Evolutionary conservation across 2,329 filamentous ascomycete species (phyloP).

Genomic region (Septoria linicola): DNA sequence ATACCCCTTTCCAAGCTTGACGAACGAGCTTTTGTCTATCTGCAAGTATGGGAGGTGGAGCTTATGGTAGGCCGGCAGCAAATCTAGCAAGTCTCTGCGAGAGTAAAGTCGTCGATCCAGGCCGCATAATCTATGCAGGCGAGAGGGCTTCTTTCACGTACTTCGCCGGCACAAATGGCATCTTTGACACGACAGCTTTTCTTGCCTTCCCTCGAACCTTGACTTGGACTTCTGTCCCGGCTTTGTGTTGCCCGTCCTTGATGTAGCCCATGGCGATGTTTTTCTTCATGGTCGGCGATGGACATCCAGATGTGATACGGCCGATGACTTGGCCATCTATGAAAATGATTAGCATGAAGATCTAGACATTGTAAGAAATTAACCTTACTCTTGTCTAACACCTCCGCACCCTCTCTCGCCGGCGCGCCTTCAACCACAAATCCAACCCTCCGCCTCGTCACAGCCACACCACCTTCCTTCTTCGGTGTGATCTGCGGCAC

Average conservation of each 20-base stretch:
- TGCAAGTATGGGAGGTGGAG: not conserved
- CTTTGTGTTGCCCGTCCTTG: conserved; percentile 76
- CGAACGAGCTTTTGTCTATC: conserved; percentile 4
- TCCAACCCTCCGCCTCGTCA: conserved; percentile 72
- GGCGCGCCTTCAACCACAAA: conserved; percentile 81
- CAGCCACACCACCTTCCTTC: conserved; percentile 48
- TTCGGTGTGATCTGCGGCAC: conserved; percentile 66
- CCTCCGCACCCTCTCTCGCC: conserved; percentile 81
- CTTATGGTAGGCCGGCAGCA: no score
- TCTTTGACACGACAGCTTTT: conserved; percentile 74
- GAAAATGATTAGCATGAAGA: not conserved
- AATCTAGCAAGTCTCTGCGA: no score
- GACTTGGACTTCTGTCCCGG: conserved; percentile 76
- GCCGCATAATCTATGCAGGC: conserved; percentile 9
- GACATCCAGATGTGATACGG: conserved; percentile 82
- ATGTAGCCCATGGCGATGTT: conserved; percentile 98
- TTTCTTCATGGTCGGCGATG: conserved; percentile 78
- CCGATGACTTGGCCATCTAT: conserved; percentile 66
- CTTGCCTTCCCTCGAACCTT: conserved; percentile 74
- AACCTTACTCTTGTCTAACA: conserved; percentile 55
- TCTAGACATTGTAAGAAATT: not conserved
- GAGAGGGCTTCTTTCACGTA: conserved; percentile 58
- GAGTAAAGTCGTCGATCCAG: not conserved
- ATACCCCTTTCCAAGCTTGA: conserved; percentile 3
- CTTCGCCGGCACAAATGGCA: conserved; percentile 82